These are phyloP conservation scores for Rehmannia glutinosa DNA, from an alignment of 257 asterid genomes.

Conservation along the genomic window DNA sequence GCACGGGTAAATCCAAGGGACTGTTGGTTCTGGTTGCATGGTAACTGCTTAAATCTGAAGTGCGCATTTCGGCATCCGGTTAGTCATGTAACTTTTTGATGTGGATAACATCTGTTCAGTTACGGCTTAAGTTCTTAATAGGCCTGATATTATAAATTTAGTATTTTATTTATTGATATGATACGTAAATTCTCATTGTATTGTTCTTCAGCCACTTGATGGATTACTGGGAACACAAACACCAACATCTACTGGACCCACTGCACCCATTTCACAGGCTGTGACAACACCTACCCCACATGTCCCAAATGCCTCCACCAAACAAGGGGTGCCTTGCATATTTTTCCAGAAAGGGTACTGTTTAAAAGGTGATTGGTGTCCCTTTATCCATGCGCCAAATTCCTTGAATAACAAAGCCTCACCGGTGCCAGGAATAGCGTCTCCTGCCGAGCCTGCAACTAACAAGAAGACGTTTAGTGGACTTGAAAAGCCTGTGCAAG, in stretches of 20 bases:
- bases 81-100: slow-evolving; percentile 26
- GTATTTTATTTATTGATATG: neutral
- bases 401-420: slow-evolving; percentile 43
- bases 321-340: slow-evolving; percentile 65
- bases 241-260: slow-evolving; percentile 45
- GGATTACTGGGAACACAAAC: slow-evolving; percentile 58
- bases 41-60: slow-evolving; percentile 83
- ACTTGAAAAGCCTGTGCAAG: slow-evolving; percentile 35
- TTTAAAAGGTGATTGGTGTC: slow-evolving; percentile 87
- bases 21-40: slow-evolving; percentile 82
- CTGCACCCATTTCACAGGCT: slow-evolving; percentile 38
- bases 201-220: slow-evolving; percentile 68
- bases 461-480: slow-evolving; percentile 29
- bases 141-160: neutral
- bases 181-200: neutral
- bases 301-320: slow-evolving; percentile 40
- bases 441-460: slow-evolving; percentile 32
- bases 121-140: neutral
- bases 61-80: slow-evolving; percentile 90
- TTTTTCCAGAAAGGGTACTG: slow-evolving; percentile 80
- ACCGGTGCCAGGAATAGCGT: slow-evolving; percentile 25
- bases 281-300: slow-evolving; percentile 35
- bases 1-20: slow-evolving; percentile 89
- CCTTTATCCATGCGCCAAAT: slow-evolving; percentile 59
- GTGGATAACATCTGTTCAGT: neutral